These are phyloP conservation scores for Naganishia kalamii DNA, from an alignment of 768 basidiomycete species.

Conservation along the genomic window DNA sequence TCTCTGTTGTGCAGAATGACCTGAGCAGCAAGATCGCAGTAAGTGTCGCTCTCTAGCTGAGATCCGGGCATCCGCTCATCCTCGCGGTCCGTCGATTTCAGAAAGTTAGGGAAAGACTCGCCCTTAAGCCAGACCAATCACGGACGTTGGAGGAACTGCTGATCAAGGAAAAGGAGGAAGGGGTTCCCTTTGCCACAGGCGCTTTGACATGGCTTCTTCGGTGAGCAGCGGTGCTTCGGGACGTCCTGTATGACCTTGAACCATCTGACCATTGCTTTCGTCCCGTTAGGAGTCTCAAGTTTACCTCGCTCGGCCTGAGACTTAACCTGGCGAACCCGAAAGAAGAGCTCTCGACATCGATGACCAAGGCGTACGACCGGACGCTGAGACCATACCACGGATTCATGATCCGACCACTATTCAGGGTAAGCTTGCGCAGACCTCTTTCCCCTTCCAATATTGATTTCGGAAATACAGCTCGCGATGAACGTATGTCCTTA, in stretches of 20 bases:
- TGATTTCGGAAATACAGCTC: slow-evolving; percentile 49
- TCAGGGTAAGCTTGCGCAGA: slow-evolving; percentile 51
- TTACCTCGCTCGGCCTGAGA: slow-evolving; percentile 68
- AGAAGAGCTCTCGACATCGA: slow-evolving; percentile 66
- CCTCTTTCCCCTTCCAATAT: neutral
- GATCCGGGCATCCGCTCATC: neutral
- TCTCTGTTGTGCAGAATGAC: slow-evolving; percentile 74
- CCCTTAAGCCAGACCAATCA: slow-evolving; percentile 59
- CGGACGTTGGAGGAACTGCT: slow-evolving; percentile 77
- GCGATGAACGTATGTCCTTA: slow-evolving; percentile 65
- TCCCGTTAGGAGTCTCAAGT: slow-evolving; percentile 65
- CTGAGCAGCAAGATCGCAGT: slow-evolving; percentile 76
- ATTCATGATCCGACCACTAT: slow-evolving; percentile 55
- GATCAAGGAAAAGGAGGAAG: slow-evolving; percentile 71
- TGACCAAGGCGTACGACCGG: slow-evolving; percentile 69
- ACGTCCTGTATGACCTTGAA: neutral
- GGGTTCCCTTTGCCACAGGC: slow-evolving; percentile 80
- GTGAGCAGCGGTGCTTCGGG: neutral
- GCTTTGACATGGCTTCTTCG: slow-evolving; percentile 85
- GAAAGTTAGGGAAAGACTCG: slow-evolving; percentile 79
- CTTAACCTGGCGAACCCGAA: slow-evolving; percentile 60
- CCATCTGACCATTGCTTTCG: neutral
- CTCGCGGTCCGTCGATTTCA: neutral
- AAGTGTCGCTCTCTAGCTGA: neutral
- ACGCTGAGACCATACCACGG: slow-evolving; percentile 77